Percentiles rank a stretch among this genome's conserved stretches.
Evolutionary conservation across 1,284 basidiomycete genomes (phyloP).

Genomic region (Cutaneotrichosporon mucoides): DNA sequence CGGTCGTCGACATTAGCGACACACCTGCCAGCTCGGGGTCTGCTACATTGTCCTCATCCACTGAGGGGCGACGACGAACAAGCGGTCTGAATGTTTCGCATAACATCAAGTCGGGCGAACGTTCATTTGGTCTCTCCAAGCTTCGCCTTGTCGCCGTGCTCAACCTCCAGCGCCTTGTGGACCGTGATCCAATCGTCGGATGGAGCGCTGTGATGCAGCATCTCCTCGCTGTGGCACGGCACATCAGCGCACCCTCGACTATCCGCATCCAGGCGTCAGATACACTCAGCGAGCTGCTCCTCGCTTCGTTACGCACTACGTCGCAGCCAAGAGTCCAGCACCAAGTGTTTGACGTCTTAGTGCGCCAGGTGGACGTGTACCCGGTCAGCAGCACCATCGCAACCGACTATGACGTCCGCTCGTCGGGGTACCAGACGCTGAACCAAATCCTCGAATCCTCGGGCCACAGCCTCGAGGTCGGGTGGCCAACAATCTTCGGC

Average conservation of each 20-base stretch:
- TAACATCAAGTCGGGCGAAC: slow-evolving; percentile 59
- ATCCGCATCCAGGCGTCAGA: slow-evolving; percentile 84
- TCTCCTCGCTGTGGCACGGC: slow-evolving; percentile 64
- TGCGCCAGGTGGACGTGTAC: slow-evolving; percentile 63
- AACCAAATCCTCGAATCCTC: slow-evolving; percentile 85
- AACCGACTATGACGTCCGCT: slow-evolving; percentile 65
- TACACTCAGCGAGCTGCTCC: slow-evolving; percentile 74
- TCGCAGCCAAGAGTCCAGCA: slow-evolving; percentile 62
- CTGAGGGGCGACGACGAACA: slow-evolving; percentile 60
- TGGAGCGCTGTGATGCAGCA: slow-evolving; percentile 79
- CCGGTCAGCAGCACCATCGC: slow-evolving; percentile 35
- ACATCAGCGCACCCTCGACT: slow-evolving; percentile 63
- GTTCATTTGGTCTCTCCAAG: slow-evolving; percentile 74
- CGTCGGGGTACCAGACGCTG: slow-evolving; percentile 80
- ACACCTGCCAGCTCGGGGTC: slow-evolving; percentile 5
- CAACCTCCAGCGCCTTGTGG: slow-evolving; percentile 81
- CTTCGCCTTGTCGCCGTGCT: slow-evolving; percentile 71
- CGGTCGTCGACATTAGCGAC: slow-evolving; percentile 38
- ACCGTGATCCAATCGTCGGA: slow-evolving; percentile 70
- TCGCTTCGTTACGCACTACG: slow-evolving; percentile 61
- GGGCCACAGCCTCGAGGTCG: slow-evolving; percentile 81
- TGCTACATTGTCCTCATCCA: slow-evolving; percentile 2
- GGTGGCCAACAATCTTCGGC: slow-evolving; percentile 89
- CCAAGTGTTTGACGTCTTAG: slow-evolving; percentile 75
- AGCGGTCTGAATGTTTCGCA: slow-evolving; percentile 79